A percentile compares a stretch with the other conserved stretches of the same genome.
Evolutionary conservation across 106 monocot genomes (phyloP).

Genomic region (Cymbidium sinense): DNA sequence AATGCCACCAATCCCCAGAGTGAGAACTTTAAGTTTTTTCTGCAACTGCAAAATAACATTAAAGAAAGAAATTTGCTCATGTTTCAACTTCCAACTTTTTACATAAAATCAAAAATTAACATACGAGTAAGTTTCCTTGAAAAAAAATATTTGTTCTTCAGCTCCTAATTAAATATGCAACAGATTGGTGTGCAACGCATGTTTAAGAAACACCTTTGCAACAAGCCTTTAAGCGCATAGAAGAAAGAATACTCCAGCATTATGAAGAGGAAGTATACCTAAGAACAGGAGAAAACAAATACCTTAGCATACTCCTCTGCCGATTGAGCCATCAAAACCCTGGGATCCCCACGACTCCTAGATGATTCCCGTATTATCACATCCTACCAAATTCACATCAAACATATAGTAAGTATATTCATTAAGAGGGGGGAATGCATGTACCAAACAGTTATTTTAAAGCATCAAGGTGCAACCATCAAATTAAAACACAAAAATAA

Average conservation of each 20-base stretch:
- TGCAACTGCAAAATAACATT: constrained; percentile 57
- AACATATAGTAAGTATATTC: background rate
- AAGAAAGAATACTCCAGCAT: background rate
- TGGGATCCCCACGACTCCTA: constrained; percentile 58
- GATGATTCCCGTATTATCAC: constrained; percentile 74
- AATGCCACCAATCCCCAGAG: constrained; percentile 73
- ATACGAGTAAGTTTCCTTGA: background rate
- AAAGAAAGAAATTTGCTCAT: background rate
- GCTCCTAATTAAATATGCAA: background rate
- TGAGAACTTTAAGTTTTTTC: constrained; percentile 52
- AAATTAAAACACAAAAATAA: background rate
- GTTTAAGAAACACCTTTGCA: background rate
- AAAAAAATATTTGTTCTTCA: background rate
- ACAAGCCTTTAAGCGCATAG: background rate
- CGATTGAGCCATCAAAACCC: constrained; percentile 51
- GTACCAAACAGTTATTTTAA: background rate
- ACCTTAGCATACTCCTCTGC: constrained; percentile 71
- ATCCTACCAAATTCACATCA: constrained; percentile 41
- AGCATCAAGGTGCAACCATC: background rate
- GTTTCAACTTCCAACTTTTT: background rate
- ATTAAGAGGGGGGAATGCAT: background rate
- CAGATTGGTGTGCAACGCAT: background rate
- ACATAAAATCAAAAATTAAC: background rate
- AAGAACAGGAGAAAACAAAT: constrained; percentile 3
- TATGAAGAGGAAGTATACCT: background rate